Percentiles rank a stretch among this genome's conserved stretches.
These are phyloP conservation scores for Akanthomyces muscarius DNA, from an alignment of 2,329 filamentous ascomycete species.

Conservation along the genomic window DNA sequence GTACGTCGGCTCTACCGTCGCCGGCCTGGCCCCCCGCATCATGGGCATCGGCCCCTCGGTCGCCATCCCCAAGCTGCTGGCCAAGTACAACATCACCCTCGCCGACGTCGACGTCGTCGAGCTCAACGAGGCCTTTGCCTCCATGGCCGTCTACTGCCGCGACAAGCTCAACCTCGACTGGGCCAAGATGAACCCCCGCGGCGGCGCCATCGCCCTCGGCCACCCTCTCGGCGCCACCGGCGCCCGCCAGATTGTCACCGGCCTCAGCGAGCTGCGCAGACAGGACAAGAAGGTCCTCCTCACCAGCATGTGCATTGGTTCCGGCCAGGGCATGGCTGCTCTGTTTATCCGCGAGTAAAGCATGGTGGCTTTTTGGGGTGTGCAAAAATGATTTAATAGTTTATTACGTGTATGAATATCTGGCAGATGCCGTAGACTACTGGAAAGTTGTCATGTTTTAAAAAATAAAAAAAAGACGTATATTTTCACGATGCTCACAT, in stretches of 20 bases:
- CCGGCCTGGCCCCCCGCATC: constrained; percentile 85
- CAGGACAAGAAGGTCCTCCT: constrained; percentile 87
- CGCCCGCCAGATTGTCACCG: constrained; percentile 79
- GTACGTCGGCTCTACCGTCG: constrained; percentile 86
- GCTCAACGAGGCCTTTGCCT: constrained; percentile 96
- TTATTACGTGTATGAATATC: constrained; percentile 16
- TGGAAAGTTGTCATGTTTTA: constrained; percentile 6
- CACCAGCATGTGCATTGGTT: constrained; percentile 84
- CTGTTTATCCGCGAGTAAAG: constrained; percentile 45
- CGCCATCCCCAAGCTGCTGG: constrained; percentile 77
- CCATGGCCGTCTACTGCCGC: constrained; percentile 93
- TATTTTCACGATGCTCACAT: background rate
- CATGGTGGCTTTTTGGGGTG: background rate
- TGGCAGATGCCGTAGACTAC: constrained; percentile 11
- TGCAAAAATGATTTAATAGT: constrained; percentile 1
- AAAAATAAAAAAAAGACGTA: background rate
- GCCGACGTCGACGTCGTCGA: constrained; percentile 87
- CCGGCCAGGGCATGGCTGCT: constrained; percentile 65
- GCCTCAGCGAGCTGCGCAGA: constrained; percentile 77
- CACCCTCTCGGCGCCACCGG: constrained; percentile 80
- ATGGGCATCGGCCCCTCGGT: constrained; percentile 89
- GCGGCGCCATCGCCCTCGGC: constrained; percentile 78
- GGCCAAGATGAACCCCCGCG: constrained; percentile 75
- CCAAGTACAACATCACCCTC: constrained; percentile 71
- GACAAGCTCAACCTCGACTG: constrained; percentile 66